Conservation (phyloP, 495 filamentous ascomycete genomes). For the Tuber brumale region DNA sequence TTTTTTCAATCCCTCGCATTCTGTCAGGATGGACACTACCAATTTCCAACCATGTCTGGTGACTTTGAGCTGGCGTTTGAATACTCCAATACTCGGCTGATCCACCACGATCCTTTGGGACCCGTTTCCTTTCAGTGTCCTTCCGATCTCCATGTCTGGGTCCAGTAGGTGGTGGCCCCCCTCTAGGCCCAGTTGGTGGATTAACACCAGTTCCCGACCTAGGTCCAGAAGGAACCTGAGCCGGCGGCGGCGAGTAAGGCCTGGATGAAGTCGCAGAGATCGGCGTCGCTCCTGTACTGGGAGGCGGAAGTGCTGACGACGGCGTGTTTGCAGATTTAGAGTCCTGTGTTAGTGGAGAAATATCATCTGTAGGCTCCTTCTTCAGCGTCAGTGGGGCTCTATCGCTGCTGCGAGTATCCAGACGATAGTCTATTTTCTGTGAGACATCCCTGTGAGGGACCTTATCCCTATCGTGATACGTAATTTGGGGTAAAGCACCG, state of each 20-base stretch:
- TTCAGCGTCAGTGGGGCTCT: constrained; percentile 14
- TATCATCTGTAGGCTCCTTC: constrained; percentile 32
- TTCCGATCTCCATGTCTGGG: constrained; percentile 34
- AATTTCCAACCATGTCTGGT: constrained; percentile 20
- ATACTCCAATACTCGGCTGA: constrained; percentile 35
- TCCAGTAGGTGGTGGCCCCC: constrained; percentile 34
- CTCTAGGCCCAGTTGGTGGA: constrained; percentile 39
- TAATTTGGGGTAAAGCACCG: constrained; percentile 8
- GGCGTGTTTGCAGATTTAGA: constrained; percentile 30
- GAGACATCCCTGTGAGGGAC: constrained; percentile 28
- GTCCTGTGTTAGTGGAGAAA: constrained; percentile 31
- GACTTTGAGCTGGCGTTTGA: constrained; percentile 14
- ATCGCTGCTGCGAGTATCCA: constrained; percentile 26
- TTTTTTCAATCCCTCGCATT: constrained; percentile 35
- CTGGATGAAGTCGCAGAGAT: constrained; percentile 34
- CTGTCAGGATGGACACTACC: constrained; percentile 33
- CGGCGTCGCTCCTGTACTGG: constrained; percentile 25
- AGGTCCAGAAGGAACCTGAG: constrained; percentile 29
- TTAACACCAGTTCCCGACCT: constrained; percentile 21
- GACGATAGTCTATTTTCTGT: constrained; percentile 33
- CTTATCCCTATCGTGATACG: constrained; percentile 28
- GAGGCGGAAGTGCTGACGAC: constrained; percentile 15
- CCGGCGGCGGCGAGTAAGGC: constrained; percentile 33
- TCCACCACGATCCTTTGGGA: constrained; percentile 24
- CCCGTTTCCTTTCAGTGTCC: constrained; percentile 33